phyloP scores from a whole-genome alignment of 139 green algal genomes.

The Ettlia oleoabundans region DNA sequence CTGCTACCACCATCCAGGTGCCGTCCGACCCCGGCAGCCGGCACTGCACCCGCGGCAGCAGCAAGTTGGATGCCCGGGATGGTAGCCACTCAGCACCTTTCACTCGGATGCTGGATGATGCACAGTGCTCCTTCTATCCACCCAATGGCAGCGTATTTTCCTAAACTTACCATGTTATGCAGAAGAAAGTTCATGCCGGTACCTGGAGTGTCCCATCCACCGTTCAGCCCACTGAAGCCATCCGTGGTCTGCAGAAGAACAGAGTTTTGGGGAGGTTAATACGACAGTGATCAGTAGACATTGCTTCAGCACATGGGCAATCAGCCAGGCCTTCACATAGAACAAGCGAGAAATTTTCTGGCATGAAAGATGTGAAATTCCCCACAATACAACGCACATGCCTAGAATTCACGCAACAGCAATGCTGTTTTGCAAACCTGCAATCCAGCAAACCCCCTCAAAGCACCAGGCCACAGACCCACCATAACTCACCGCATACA shows the following conservation, averaged over 20 bases:
- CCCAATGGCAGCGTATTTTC: too few relatives aligned
- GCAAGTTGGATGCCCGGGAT: too few relatives aligned
- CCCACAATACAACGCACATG: neutral
- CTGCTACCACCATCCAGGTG: constrained; percentile 69
- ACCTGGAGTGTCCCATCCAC: constrained; percentile 59
- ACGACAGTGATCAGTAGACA: neutral
- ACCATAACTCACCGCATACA: constrained; percentile 54
- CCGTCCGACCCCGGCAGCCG: constrained; percentile 52
- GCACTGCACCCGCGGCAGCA: constrained; percentile 61
- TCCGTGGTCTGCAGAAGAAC: constrained; percentile 45
- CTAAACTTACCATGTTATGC: constrained; percentile 75
- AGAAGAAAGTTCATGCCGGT: constrained; percentile 69
- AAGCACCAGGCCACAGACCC: neutral
- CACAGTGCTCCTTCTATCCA: too few relatives aligned
- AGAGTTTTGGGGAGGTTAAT: neutral
- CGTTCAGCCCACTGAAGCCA: constrained; percentile 56
- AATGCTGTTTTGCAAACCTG: neutral
- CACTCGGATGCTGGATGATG: too few relatives aligned
- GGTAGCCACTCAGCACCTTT: too few relatives aligned
- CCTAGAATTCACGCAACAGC: neutral
- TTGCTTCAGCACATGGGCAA: too few relatives aligned
- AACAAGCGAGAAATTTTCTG: too few relatives aligned
- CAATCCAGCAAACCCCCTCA: neutral
- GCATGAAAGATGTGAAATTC: too few relatives aligned
- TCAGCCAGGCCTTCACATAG: too few relatives aligned